These are phyloP conservation scores for Gossypium trilobum DNA, from an alignment of 441 rosid species.

Conservation along the genomic window DNA sequence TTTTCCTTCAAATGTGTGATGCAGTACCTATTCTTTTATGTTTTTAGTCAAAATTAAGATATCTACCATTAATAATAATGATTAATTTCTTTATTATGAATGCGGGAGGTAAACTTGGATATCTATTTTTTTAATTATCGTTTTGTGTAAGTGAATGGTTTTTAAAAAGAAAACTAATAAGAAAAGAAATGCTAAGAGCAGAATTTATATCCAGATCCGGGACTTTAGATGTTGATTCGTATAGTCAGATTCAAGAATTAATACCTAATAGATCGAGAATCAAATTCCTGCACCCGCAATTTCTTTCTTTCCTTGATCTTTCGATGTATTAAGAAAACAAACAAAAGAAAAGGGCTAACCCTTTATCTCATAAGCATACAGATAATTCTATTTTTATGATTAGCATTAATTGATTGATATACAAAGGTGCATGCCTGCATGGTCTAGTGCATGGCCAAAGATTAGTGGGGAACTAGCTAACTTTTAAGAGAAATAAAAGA, in stretches of 20 bases:
- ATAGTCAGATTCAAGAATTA: neutral
- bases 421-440: neutral
- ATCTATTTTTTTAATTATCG: too few relatives aligned
- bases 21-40: too few relatives aligned
- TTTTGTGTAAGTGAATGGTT: neutral
- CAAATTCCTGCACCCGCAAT: neutral
- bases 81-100: too few relatives aligned
- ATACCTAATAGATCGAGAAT: too few relatives aligned
- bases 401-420: conserved; percentile 1
- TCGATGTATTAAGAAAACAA: too few relatives aligned
- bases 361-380: neutral
- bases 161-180: neutral
- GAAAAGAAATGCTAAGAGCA: neutral
- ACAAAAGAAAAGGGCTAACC: neutral
- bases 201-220: neutral
- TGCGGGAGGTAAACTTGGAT: too few relatives aligned
- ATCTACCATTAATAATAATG: too few relatives aligned
- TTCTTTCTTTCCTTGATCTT: neutral
- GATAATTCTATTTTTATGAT: neutral
- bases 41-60: too few relatives aligned
- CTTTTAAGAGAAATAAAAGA: neutral
- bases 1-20: too few relatives aligned
- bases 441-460: neutral
- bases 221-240: neutral
- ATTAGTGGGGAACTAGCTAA: neutral